Conservation (phyloP, 225 moss, liverwort and hornwort species). For the Bryum argenteum region DNA sequence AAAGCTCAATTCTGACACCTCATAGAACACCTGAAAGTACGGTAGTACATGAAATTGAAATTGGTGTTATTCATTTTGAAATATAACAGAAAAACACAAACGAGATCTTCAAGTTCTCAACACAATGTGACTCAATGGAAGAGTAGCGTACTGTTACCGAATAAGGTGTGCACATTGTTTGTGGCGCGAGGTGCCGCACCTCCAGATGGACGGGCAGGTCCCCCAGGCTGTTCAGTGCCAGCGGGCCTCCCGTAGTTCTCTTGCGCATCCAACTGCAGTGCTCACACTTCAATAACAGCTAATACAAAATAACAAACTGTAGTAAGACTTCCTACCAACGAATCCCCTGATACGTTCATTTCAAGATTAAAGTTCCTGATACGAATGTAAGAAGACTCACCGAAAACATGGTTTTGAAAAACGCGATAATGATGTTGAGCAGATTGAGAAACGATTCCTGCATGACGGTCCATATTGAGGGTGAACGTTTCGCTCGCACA, state of each 20-base stretch:
- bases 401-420: conserved; percentile 68
- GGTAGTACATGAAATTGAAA: neutral
- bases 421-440: conserved; percentile 44
- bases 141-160: conserved; percentile 42
- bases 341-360: neutral
- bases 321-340: neutral
- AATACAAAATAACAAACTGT: neutral
- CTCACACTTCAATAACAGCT: conserved; percentile 13
- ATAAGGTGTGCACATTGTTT: conserved; percentile 59
- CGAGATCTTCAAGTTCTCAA: conserved; percentile 2
- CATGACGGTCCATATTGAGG: conserved; percentile 44
- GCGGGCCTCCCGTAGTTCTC: conserved; percentile 50
- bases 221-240: conserved; percentile 33
- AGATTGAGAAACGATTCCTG: conserved; percentile 40
- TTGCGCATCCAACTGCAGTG: conserved; percentile 56
- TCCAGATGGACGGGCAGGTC: conserved; percentile 37
- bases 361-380: conserved; percentile 3
- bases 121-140: neutral
- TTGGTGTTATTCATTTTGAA: neutral
- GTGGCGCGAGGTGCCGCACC: conserved; percentile 47
- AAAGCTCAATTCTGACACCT: conserved; percentile 1
- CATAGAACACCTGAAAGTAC: neutral
- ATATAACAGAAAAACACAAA: neutral
- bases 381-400: conserved; percentile 23
- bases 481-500: conserved; percentile 50